Percentiles rank a stretch among this genome's conserved stretches.
Conservation (phyloP, 495 filamentous ascomycete genomes). For the Friedmanniomyces endolithicus region DNA sequence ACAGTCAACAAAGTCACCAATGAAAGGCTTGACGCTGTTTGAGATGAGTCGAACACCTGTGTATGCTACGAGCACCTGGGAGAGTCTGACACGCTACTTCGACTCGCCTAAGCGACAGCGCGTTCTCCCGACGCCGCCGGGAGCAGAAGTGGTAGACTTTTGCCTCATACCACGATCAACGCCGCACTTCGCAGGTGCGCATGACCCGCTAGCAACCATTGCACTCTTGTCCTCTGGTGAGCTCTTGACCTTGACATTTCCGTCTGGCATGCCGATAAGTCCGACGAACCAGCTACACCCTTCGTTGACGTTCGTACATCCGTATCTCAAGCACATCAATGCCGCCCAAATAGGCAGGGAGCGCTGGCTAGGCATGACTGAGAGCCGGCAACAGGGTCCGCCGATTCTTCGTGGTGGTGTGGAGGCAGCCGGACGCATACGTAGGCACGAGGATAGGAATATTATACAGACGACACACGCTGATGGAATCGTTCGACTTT, state of each 20-base stretch:
- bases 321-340: conserved; percentile 60
- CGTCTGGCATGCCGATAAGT: conserved; percentile 75
- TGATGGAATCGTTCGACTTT: conserved; percentile 75
- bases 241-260: conserved; percentile 76
- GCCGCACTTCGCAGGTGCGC: conserved; percentile 73
- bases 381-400: conserved; percentile 60
- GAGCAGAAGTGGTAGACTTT: conserved; percentile 67
- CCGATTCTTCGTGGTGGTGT: conserved; percentile 64
- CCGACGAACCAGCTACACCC: conserved; percentile 85
- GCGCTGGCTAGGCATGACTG: conserved; percentile 79
- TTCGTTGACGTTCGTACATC: conserved; percentile 72
- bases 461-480: conserved; percentile 72
- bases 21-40: conserved; percentile 71
- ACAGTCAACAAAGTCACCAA: conserved; percentile 44
- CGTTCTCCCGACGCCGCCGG: conserved; percentile 65
- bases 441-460: conserved; percentile 67
- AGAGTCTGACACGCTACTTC: conserved; percentile 64
- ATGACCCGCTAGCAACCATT: conserved; percentile 79
- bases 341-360: conserved; percentile 59
- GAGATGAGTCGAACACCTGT: conserved; percentile 81
- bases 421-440: conserved; percentile 50
- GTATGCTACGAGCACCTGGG: conserved; percentile 83
- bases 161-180: conserved; percentile 67
- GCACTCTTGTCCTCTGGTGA: conserved; percentile 74
- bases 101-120: conserved; percentile 53